Evolutionary conservation across 2,329 filamentous ascomycete species (phyloP), one percentile per base, ranked within the genome.

Genomic region (Cladosporium sphaerospermum): DNA sequence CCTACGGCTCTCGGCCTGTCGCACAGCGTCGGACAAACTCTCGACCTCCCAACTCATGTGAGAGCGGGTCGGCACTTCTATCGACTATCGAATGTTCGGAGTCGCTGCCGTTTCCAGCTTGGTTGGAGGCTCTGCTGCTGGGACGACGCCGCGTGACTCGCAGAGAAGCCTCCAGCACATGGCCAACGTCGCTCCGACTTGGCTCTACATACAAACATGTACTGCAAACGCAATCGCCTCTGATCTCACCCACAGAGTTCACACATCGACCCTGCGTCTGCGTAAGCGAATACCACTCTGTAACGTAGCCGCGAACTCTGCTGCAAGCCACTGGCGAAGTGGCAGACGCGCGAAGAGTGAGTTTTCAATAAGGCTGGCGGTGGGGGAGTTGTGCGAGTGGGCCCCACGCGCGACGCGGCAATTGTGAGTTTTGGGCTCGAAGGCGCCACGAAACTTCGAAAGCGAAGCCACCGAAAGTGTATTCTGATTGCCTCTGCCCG

Each of bases 391-490:
- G 11, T 9, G 11, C n/a, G 34, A 37, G 34, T 37, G 39, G 14
- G 13, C 39, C 23, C 23, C 23, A 28, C 39, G 39, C 14, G 18
- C 13, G 39, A 41, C 9, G 39, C 39, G 39, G 39, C 39, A 41
- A 41, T 41, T 41, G 39, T 11, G 34, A 9, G 5, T 9, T 16
- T 41, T n/a, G 39, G 14, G 11, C 9, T 14, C 19, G 46, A 49
- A 49, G n/a, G 28, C 46, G 46, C 46, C 23, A 49, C 46, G 46
- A 49, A 49, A 3, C n/a, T 49, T 49, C 46, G 46, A 49, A 28
- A 28, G 23, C 14, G 46, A 36, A 42, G 46, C 46, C 37, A 40
- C 41, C 23, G 37, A 49, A 47, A 47, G 39, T 18, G 19, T 39
- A 39, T 13, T 39, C 34, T 19, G 19, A 14, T 18, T 47, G 45